Evolutionary conservation across 495 filamentous ascomycete species (phyloP).

Genomic region (Polyplosphaeria fusca): DNA sequence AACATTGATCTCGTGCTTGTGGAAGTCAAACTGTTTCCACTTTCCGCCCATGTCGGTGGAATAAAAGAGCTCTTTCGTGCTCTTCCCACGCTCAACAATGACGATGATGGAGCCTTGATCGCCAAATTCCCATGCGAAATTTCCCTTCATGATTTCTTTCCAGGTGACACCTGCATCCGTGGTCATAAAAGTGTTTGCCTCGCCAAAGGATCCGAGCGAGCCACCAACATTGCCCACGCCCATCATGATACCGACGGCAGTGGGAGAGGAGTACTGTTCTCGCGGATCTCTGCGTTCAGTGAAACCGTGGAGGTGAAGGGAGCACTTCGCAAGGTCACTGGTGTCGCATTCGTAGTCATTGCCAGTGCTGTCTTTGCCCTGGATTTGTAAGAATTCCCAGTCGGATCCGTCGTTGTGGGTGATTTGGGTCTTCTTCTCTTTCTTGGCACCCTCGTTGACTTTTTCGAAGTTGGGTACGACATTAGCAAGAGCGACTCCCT

Average conservation of each 20-base stretch:
- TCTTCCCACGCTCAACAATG: slow-evolving; percentile 61
- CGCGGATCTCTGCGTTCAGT: slow-evolving; percentile 77
- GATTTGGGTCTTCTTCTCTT: slow-evolving; percentile 83
- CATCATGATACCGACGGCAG: slow-evolving; percentile 89
- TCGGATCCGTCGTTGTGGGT: slow-evolving; percentile 92
- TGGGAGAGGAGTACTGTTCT: slow-evolving; percentile 81
- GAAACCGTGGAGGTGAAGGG: slow-evolving; percentile 90
- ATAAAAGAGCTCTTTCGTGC: slow-evolving; percentile 70
- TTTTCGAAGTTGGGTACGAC: slow-evolving; percentile 69
- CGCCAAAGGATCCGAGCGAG: slow-evolving; percentile 53
- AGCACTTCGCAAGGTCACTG: slow-evolving; percentile 59
- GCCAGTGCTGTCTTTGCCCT: slow-evolving; percentile 62
- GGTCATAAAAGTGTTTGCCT: slow-evolving; percentile 83
- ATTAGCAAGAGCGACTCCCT: slow-evolving; percentile 86
- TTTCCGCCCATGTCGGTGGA: slow-evolving; percentile 72
- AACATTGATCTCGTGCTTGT: slow-evolving; percentile 63
- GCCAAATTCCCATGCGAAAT: slow-evolving; percentile 87
- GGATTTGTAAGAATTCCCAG: slow-evolving; percentile 73
- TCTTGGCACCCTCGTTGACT: slow-evolving; percentile 59
- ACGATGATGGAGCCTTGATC: slow-evolving; percentile 91
- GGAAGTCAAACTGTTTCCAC: slow-evolving; percentile 74
- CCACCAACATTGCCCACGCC: slow-evolving; percentile 87
- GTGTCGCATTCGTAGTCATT: slow-evolving; percentile 67
- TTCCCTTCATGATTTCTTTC: slow-evolving; percentile 78
- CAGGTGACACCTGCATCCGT: slow-evolving; percentile 84